A percentile compares a stretch with the other conserved stretches of the same genome.
Conservation (phyloP, 2,329 filamentous ascomycete species). For the Sporothrix dimorphospora region DNA sequence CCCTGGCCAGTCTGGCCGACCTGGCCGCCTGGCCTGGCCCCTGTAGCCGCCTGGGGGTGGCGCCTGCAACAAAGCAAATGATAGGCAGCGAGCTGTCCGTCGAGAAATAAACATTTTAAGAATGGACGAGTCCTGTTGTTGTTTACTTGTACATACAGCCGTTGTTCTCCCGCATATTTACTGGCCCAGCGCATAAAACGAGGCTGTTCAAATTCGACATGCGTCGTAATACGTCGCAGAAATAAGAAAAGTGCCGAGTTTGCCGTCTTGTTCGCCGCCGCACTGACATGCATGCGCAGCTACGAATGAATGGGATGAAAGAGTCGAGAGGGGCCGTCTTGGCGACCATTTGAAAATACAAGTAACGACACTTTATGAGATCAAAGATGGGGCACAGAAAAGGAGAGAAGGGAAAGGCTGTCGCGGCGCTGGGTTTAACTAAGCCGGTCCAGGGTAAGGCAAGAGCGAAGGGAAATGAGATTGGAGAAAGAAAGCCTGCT, state of each 20-base stretch:
- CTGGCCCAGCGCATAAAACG: constrained; percentile 11
- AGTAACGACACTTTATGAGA: too few relatives aligned
- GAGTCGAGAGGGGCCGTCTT: background rate
- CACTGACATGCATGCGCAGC: background rate
- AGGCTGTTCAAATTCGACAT: background rate
- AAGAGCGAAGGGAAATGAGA: constrained; percentile 12
- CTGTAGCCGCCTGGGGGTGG: constrained; percentile 10
- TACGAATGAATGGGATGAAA: background rate
- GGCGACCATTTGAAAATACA: background rate
- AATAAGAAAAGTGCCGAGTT: background rate
- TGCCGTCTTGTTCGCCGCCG: background rate
- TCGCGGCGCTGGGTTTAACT: background rate
- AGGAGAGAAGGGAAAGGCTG: background rate
- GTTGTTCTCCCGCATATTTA: background rate
- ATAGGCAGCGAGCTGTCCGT: background rate
- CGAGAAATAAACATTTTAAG: constrained; percentile 8
- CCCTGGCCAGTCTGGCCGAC: background rate
- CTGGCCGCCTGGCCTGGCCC: background rate
- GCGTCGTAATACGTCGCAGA: background rate
- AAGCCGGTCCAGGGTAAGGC: constrained; percentile 1
- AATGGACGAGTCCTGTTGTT: background rate
- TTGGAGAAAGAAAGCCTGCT: background rate
- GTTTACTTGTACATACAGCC: too few relatives aligned
- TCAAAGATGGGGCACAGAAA: background rate
- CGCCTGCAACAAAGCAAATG: background rate